Evolutionary conservation across 2,329 filamentous ascomycete species (phyloP), one percentile per base, ranked within the genome.

Genomic region (Epichloe elymi): DNA sequence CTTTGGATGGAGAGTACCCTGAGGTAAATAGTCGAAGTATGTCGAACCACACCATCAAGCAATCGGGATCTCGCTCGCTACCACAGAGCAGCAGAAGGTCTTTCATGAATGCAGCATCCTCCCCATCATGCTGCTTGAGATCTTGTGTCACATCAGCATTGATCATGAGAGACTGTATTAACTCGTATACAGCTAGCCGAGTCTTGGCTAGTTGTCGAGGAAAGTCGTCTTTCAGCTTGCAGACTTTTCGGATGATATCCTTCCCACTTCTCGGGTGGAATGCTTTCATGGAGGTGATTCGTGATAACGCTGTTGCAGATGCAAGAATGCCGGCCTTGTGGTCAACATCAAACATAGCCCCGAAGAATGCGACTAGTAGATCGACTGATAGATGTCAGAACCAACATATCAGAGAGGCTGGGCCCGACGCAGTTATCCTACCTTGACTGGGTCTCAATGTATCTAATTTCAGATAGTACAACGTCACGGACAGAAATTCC

Each of bases 301-400:
- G 67, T 1, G 68, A 67, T n/a, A 80, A 62, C 1, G 77, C 76
- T 43, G 70, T 74, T 3, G 75, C 68, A 2, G 77, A 76, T 1
- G 77, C 70, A 42, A 75, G 64, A 51, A 80, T 73, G 40, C 78
- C 78, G n/a, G 75, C 76, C 58, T 76, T 76, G 63, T 79, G 76
- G 55, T 80, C 77, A 49, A 76, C 72, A 2, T 74, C 74, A 55
- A 80, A 80, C 68, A 80, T 76, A 52, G 74, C 73, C 14, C 74
- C 72, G 51, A 81, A 81, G 64, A 80, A 81, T 37, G 67, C 66
- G 26, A 78, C 66, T 8, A 78, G 60, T 0, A 76, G 61, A 47
- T 72, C 71, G 35, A 76, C 67, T 70, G 46, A 11, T 10, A 3
- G 10, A 6, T 23, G 45, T 54, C 20, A 55, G 51, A 48, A 14